Evolutionary conservation across 139 green algal genomes (phyloP).

Genomic region (Coelastrella sp.): DNA sequence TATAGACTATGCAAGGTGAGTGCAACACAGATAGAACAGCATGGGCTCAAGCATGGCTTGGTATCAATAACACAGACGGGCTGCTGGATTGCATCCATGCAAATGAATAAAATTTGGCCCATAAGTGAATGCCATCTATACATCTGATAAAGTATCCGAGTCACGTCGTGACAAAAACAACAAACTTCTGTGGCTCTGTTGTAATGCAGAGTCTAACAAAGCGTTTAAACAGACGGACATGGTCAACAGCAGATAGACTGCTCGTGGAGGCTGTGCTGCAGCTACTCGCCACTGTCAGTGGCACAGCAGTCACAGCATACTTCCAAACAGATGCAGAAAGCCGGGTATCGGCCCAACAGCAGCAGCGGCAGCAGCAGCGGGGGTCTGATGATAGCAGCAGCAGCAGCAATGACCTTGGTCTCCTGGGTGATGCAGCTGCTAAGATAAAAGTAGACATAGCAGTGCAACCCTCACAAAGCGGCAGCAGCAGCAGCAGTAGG

Average conservation of each 20-base stretch:
- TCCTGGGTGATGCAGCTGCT: background rate
- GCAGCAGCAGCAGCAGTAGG: background rate
- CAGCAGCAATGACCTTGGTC: background rate
- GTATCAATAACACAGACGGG: too few species aligned
- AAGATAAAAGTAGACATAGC: background rate
- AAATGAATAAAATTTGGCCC: too few species aligned
- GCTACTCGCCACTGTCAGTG: background rate
- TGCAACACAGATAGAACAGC: too few species aligned
- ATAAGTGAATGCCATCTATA: too few species aligned
- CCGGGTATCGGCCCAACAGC: background rate
- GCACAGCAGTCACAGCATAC: background rate
- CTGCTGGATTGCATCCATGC: too few species aligned
- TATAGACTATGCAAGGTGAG: constrained; percentile 1
- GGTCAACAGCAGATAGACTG: background rate
- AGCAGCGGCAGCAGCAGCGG: background rate
- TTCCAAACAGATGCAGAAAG: background rate
- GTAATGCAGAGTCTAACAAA: too few species aligned
- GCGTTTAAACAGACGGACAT: background rate
- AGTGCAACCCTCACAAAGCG: background rate
- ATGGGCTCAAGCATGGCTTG: too few species aligned
- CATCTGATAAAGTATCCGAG: too few species aligned
- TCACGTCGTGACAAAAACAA: too few species aligned
- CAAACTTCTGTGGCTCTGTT: too few species aligned
- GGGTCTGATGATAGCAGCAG: background rate
- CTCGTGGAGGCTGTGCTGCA: background rate